Evolutionary conservation across 2,329 filamentous ascomycete species (phyloP).

Genomic region (Ophiostoma tasmaniense): DNA sequence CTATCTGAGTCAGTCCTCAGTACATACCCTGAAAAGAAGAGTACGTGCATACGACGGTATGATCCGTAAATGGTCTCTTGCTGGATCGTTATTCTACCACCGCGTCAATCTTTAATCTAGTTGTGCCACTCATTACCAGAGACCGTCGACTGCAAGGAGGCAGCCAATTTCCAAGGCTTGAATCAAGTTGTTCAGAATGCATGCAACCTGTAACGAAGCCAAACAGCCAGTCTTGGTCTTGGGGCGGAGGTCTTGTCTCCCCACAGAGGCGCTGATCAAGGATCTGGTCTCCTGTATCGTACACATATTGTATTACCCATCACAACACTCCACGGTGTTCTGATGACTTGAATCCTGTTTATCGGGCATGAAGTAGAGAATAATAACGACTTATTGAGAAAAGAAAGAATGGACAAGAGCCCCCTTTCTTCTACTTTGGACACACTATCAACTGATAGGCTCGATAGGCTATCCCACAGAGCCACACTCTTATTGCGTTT

Average conservation of each 20-base stretch:
- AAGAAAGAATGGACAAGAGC: not conserved
- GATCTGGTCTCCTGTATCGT: not conserved
- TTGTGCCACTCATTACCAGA: not conserved
- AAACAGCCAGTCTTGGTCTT: not conserved
- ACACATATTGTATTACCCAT: not conserved
- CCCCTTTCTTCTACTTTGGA: slow-evolving; percentile 1
- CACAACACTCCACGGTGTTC: too few species aligned
- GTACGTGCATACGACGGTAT: not conserved
- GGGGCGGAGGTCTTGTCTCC: not conserved
- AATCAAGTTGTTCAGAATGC: not conserved
- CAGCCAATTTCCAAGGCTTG: slow-evolving; percentile 1
- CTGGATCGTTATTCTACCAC: not conserved
- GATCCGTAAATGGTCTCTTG: not conserved
- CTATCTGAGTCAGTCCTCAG: not conserved
- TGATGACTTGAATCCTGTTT: not conserved
- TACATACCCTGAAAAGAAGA: not conserved
- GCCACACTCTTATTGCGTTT: not conserved
- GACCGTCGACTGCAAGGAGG: not conserved
- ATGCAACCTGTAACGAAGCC: not conserved
- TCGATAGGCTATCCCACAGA: not conserved
- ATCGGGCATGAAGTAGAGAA: not conserved
- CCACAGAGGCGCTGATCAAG: not conserved
- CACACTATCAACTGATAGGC: not conserved
- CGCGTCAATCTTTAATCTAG: not conserved
- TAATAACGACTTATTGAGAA: not conserved